A percentile compares a stretch with the other conserved stretches of the same genome.
Evolutionary conservation across 495 filamentous ascomycete genomes (phyloP).

Genomic region (Neurospora sp.): DNA sequence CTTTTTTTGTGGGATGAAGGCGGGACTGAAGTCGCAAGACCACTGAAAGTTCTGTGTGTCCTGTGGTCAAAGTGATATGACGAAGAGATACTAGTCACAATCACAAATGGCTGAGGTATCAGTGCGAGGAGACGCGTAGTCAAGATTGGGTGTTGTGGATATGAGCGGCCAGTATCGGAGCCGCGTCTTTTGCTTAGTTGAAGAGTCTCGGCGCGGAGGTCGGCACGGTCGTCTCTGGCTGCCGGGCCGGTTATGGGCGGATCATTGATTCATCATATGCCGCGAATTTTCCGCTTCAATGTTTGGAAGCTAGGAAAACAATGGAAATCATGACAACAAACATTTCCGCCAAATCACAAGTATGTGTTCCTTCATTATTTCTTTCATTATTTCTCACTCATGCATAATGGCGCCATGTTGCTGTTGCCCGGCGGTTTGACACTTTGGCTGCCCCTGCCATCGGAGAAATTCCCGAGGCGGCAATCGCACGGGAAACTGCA

Average conservation of each 20-base stretch:
- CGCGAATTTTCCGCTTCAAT: not conserved
- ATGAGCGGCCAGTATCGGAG: not conserved
- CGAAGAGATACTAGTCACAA: not conserved
- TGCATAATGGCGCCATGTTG: not conserved
- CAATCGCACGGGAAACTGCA: not conserved
- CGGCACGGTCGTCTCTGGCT: not conserved
- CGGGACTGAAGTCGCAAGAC: not conserved
- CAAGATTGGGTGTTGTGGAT: not conserved
- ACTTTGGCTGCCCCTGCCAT: conserved; percentile 2
- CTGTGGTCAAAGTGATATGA: not conserved
- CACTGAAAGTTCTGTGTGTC: not conserved
- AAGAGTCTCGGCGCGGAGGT: not conserved
- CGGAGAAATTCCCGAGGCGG: conserved; percentile 2
- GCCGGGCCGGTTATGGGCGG: not conserved
- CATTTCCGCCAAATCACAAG: not conserved
- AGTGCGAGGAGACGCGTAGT: not conserved
- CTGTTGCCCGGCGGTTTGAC: not conserved
- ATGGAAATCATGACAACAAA: not conserved
- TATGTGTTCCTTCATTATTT: not conserved
- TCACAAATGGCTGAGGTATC: not conserved
- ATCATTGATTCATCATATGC: not conserved
- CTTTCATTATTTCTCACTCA: not conserved
- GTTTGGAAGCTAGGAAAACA: not conserved
- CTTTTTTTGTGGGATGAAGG: not conserved
- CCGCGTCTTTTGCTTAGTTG: not conserved